These are phyloP conservation scores for Dryadomyces quercivorus DNA, from an alignment of 2,329 filamentous ascomycete genomes.

Conservation along the genomic window DNA sequence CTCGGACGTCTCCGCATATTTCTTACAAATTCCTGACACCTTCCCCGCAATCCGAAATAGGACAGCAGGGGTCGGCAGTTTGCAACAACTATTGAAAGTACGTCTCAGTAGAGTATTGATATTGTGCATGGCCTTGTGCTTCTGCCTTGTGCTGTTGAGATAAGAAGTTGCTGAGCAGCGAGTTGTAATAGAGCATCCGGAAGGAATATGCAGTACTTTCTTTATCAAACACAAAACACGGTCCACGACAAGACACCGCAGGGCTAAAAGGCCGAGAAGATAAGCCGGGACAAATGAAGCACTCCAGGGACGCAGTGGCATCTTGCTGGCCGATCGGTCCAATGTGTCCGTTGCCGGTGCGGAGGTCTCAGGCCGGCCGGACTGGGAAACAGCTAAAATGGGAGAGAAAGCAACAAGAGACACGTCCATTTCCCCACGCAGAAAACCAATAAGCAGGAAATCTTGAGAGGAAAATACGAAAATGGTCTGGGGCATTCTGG, in stretches of 20 bases:
- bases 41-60: background rate
- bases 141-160: too few relatives aligned
- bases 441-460: background rate
- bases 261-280: background rate
- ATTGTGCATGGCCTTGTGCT: too few relatives aligned
- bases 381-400: too few relatives aligned
- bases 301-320: background rate
- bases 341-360: background rate
- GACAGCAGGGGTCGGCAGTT: background rate
- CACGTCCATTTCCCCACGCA: too few relatives aligned
- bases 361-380: background rate
- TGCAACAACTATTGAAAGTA: background rate
- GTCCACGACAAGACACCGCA: too few relatives aligned
- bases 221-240: too few relatives aligned
- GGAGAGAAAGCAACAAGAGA: too few relatives aligned
- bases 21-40: background rate
- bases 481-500: conserved; percentile 3
- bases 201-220: too few relatives aligned
- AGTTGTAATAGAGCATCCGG: too few relatives aligned
- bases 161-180: too few relatives aligned
- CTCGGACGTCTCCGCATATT: too few relatives aligned
- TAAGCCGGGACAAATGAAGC: background rate
- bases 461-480: background rate
- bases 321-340: background rate
- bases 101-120: too few relatives aligned